Percentiles rank a stretch among this genome's conserved stretches.
phyloP scores from a whole-genome alignment of 371 early-diverging fungal genomes.

The Mortierella sp. region DNA sequence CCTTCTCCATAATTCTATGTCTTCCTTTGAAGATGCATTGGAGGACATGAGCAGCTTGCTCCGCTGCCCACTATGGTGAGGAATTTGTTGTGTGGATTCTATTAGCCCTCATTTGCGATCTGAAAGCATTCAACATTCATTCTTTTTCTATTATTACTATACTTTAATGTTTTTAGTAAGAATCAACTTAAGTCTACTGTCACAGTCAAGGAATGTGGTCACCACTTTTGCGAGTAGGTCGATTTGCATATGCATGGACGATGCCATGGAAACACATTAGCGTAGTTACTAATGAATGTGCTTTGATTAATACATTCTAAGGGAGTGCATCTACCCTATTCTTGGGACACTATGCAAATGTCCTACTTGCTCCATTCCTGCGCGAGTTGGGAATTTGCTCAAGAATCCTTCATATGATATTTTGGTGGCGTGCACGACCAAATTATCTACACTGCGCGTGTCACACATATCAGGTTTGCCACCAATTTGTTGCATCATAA shows the following conservation, averaged over 20 bases:
- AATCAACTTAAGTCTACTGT: conserved; percentile 32
- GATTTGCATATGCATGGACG: neutral
- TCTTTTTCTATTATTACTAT: neutral
- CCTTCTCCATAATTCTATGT: conserved; percentile 11
- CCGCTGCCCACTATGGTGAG: conserved; percentile 42
- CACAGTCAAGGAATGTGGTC: conserved; percentile 51
- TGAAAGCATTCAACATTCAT: neutral
- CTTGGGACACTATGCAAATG: conserved; percentile 42
- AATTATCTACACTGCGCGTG: conserved; percentile 25
- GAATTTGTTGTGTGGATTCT: neutral
- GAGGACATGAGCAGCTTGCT: conserved; percentile 29
- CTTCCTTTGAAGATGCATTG: conserved; percentile 45
- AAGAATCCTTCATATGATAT: conserved; percentile 46
- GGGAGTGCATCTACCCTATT: conserved; percentile 39
- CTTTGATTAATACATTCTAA: neutral
- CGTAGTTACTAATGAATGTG: neutral
- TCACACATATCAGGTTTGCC: conserved; percentile 4
- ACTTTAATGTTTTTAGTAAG: neutral
- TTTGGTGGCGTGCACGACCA: conserved; percentile 50
- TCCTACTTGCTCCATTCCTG: conserved; percentile 46
- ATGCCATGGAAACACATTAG: neutral
- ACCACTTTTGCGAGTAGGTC: conserved; percentile 51
- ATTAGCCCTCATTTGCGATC: too few species aligned
- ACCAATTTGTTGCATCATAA: neutral
- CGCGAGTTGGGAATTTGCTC: conserved; percentile 49